Conservation (phyloP, 2,329 filamentous ascomycete genomes). For the Zymoseptoria tritici region DNA sequence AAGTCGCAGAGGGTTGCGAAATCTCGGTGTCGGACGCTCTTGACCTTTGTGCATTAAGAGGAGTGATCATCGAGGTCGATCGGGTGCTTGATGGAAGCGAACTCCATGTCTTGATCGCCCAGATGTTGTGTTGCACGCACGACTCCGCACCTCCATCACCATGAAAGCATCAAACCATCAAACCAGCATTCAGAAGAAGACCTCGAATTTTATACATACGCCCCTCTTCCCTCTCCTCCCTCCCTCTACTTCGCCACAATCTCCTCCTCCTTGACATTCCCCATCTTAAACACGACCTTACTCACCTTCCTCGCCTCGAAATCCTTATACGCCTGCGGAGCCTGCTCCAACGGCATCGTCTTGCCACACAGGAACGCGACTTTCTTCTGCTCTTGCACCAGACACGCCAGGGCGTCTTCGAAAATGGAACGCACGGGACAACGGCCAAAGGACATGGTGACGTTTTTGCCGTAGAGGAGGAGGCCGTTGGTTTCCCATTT, state of each 20-base stretch:
- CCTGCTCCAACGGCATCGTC: constrained; percentile 44
- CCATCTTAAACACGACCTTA: constrained; percentile 45
- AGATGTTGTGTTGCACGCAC: too few species aligned
- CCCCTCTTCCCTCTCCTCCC: neutral
- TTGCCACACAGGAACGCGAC: constrained; percentile 48
- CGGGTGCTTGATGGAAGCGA: too few species aligned
- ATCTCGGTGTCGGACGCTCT: too few species aligned
- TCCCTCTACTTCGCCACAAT: constrained; percentile 7
- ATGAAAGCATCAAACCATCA: too few species aligned
- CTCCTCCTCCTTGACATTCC: constrained; percentile 13
- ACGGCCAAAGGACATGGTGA: constrained; percentile 43
- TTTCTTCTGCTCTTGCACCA: constrained; percentile 44
- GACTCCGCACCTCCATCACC: too few species aligned
- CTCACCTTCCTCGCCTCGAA: constrained; percentile 49
- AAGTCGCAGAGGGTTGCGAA: too few species aligned
- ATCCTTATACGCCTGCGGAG: constrained; percentile 45
- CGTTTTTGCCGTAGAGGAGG: constrained; percentile 45
- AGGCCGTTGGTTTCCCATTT: constrained; percentile 42
- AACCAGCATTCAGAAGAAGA: too few species aligned
- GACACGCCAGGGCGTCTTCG: constrained; percentile 38
- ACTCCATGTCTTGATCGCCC: too few species aligned
- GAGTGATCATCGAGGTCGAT: too few species aligned
- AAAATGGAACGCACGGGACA: constrained; percentile 47
- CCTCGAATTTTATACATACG: neutral
- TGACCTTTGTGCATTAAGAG: too few species aligned